Conservation (phyloP, 2,329 filamentous ascomycete genomes). For the Ophiosphaerella narmari region DNA sequence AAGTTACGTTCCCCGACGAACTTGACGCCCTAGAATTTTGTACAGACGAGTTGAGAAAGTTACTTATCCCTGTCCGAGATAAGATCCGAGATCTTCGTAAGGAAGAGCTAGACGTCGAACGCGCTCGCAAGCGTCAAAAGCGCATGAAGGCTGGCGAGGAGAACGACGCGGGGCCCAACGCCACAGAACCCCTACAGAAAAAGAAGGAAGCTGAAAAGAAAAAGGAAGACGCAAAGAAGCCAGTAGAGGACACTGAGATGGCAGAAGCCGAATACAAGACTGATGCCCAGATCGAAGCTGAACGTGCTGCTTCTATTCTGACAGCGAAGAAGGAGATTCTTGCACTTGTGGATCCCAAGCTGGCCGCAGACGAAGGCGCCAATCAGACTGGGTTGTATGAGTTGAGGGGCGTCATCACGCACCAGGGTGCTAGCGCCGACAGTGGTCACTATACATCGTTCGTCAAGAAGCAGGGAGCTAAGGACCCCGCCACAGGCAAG, state of each 20-base stretch:
- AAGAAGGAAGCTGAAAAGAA: constrained; percentile 54
- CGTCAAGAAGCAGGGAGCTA: constrained; percentile 82
- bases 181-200: constrained; percentile 56
- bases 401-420: constrained; percentile 89
- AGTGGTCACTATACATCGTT: constrained; percentile 98
- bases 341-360: constrained; percentile 73
- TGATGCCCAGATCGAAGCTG: constrained; percentile 88
- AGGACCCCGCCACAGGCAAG: constrained; percentile 78
- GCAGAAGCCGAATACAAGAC: constrained; percentile 80
- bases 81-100: constrained; percentile 94
- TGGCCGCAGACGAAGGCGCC: constrained; percentile 76
- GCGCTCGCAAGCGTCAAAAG: constrained; percentile 90
- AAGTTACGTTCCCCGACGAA: constrained; percentile 94
- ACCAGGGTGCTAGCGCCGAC: constrained; percentile 95
- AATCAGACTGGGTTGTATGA: constrained; percentile 97
- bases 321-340: constrained; percentile 87
- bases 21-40: constrained; percentile 94
- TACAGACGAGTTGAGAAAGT: constrained; percentile 81
- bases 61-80: constrained; percentile 89
- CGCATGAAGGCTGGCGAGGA: constrained; percentile 62
- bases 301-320: constrained; percentile 75
- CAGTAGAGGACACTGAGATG: constrained; percentile 68
- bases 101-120: constrained; percentile 91
- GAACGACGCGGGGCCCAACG: constrained; percentile 50
- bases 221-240: constrained; percentile 58